phyloP scores from a whole-genome alignment of 1,284 basidiomycete genomes.

The Ceratobasidium sp. region DNA sequence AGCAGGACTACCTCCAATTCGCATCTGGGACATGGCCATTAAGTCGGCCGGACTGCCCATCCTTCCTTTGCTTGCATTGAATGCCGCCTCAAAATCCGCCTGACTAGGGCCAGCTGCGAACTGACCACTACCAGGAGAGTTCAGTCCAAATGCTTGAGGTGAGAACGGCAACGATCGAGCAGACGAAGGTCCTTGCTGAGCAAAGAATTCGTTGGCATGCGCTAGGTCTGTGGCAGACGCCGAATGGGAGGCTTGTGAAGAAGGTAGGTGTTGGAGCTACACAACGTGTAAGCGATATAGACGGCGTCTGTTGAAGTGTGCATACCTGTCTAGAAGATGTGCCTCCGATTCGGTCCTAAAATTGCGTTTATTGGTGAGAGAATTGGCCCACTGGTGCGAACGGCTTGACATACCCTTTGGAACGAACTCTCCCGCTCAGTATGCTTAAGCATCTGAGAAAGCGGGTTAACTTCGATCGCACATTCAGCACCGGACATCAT shows the following conservation, averaged over 20 bases:
- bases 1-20: constrained; percentile 13
- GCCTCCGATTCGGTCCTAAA: constrained; percentile 71
- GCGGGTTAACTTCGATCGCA: constrained; percentile 83
- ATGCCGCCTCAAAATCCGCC: constrained; percentile 45
- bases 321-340: constrained; percentile 75
- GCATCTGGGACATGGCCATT: constrained; percentile 39
- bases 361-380: constrained; percentile 1
- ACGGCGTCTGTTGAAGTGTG: constrained; percentile 10
- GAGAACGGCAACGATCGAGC: constrained; percentile 51
- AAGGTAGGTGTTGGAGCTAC: constrained; percentile 78
- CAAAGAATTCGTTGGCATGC: constrained; percentile 83
- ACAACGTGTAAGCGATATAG: constrained; percentile 1
- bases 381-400: constrained; percentile 25
- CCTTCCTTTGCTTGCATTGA: constrained; percentile 38
- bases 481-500: constrained; percentile 94
- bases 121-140: constrained; percentile 55
- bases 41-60: constrained; percentile 33
- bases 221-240: constrained; percentile 71
- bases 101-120: constrained; percentile 48
- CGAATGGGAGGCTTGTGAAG: constrained; percentile 58
- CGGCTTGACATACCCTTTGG: constrained; percentile 68
- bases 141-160: constrained; percentile 54
- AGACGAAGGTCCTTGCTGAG: constrained; percentile 53
- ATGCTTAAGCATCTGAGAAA: constrained; percentile 92
- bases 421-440: constrained; percentile 90